A percentile compares a stretch with the other conserved stretches of the same genome.
Evolutionary conservation across 2,329 filamentous ascomycete species (phyloP).

Genomic region (Cercospora zeae-maydis): DNA sequence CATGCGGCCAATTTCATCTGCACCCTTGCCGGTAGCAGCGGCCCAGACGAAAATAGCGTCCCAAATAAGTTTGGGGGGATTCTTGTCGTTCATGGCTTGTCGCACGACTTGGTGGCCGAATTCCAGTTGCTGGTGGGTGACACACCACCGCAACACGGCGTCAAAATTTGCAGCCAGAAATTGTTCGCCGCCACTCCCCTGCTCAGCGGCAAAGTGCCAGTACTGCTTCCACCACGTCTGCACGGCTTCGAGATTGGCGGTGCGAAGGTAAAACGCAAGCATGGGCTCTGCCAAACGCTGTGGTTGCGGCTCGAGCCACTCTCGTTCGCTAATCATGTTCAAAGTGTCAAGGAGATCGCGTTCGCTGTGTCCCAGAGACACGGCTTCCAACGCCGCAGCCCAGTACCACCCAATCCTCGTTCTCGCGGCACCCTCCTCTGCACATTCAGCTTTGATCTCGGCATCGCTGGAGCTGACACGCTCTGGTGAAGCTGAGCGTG

Average conservation of each 20-base stretch:
- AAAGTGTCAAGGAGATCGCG: conserved; percentile 56
- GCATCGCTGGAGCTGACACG: background rate
- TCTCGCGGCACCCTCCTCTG: background rate
- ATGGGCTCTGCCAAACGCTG: conserved; percentile 2
- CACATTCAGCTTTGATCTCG: background rate
- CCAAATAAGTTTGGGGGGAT: conserved; percentile 49
- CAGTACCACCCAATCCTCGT: background rate
- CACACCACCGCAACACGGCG: conserved; percentile 25
- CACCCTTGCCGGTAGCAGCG: conserved; percentile 65
- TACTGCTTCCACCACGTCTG: conserved; percentile 54
- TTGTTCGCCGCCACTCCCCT: background rate
- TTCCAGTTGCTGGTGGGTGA: conserved; percentile 51
- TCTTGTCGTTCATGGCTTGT: conserved; percentile 27
- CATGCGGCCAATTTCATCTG: conserved; percentile 70
- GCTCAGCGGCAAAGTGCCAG: background rate
- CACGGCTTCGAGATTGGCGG: conserved; percentile 57
- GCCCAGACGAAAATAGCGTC: conserved; percentile 74
- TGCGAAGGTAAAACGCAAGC: conserved; percentile 58
- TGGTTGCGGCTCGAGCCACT: background rate
- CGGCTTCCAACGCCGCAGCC: conserved; percentile 49
- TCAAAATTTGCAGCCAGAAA: background rate
- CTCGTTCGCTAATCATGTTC: conserved; percentile 47
- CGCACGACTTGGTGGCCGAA: conserved; percentile 62
- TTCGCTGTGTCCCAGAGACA: conserved; percentile 59
- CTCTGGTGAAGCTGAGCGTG: background rate